Evolutionary conservation across 1,139 yeast species (phyloP).

Genomic region (Taphrina sp.): DNA sequence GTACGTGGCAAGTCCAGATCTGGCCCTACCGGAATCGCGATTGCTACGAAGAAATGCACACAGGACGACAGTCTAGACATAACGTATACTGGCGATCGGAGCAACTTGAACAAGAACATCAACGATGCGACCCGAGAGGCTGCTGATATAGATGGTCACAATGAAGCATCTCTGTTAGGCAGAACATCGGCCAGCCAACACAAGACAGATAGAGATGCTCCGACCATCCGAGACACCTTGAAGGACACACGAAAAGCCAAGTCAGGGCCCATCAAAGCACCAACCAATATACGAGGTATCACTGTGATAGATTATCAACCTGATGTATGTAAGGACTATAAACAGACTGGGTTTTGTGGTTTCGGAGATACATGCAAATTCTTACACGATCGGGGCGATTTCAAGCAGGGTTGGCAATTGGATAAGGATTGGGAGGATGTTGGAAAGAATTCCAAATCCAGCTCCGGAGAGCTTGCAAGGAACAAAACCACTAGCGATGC

Average conservation of each 20-base stretch:
- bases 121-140: conserved; percentile 30
- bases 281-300: conserved; percentile 64
- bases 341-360: conserved; percentile 92
- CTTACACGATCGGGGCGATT: conserved; percentile 65
- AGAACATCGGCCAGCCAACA: conserved; percentile 5
- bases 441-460: conserved; percentile 34
- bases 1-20: conserved; percentile 1
- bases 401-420: conserved; percentile 67
- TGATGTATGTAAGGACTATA: conserved; percentile 89
- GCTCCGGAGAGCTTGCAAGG: neutral
- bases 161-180: conserved; percentile 32
- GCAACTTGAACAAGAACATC: neutral
- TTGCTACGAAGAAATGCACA: neutral
- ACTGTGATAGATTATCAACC: conserved; percentile 87
- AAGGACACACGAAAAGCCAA: conserved; percentile 37
- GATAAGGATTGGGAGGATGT: conserved; percentile 68
- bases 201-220: conserved; percentile 36
- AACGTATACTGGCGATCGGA: conserved; percentile 12
- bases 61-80: conserved; percentile 4
- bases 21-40: neutral
- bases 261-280: conserved; percentile 47
- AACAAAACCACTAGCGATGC: neutral
- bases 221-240: conserved; percentile 45
- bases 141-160: conserved; percentile 28
- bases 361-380: conserved; percentile 98